phyloP scores from a whole-genome alignment of 176 grass and related monocot genomes.

The Raddia guianensis region DNA sequence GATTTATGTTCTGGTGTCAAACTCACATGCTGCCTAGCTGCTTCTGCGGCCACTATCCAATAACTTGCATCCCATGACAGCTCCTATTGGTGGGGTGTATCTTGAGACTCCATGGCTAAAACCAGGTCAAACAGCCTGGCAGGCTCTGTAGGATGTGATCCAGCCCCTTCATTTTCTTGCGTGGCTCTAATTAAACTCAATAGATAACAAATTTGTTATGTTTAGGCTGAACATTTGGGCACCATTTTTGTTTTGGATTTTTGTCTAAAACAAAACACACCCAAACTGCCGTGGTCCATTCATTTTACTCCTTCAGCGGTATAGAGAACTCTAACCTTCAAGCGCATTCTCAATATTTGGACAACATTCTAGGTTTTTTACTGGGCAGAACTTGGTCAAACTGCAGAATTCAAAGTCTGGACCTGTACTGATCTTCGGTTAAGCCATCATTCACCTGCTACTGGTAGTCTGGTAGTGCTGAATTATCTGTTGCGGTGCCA shows the following conservation, averaged over 20 bases:
- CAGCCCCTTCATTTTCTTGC: conserved; percentile 8
- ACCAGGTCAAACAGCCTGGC: conserved; percentile 44
- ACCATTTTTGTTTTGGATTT: too few species aligned
- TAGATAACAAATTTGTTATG: conserved; percentile 15
- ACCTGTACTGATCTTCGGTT: background rate
- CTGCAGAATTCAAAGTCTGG: background rate
- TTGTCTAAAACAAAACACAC: too few species aligned
- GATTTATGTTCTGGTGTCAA: conserved; percentile 43
- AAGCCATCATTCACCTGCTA: conserved; percentile 1
- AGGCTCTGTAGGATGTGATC: conserved; percentile 30
- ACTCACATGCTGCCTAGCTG: conserved; percentile 37
- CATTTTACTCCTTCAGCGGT: too few species aligned
- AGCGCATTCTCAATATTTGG: background rate
- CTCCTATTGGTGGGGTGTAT: conserved; percentile 43
- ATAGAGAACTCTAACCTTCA: too few species aligned
- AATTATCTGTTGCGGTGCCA: background rate
- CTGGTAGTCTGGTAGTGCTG: background rate
- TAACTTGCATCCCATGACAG: conserved; percentile 40
- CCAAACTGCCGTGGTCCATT: too few species aligned
- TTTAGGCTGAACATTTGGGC: background rate
- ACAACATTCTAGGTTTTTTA: background rate
- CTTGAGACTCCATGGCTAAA: conserved; percentile 9
- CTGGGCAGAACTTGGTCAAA: background rate
- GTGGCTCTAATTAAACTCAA: conserved; percentile 25
- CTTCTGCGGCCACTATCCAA: conserved; percentile 43